Conservation (phyloP, 2,329 filamentous ascomycete genomes). For the Aspergillus nomiae region DNA sequence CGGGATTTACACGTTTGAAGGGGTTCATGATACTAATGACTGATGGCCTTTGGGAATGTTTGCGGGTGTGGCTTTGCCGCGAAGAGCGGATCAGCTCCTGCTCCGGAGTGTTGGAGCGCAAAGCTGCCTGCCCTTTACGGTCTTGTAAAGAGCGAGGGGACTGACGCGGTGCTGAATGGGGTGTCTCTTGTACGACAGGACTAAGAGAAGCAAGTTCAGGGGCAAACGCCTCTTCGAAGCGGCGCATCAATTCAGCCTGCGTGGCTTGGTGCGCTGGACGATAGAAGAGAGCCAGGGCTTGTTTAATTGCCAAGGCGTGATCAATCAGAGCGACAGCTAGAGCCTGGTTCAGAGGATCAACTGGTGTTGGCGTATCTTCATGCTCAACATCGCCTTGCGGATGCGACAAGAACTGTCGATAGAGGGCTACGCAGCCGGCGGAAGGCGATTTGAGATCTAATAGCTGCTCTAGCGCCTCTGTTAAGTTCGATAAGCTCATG, state of each 20-base stretch:
- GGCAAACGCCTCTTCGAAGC: slow-evolving; percentile 52
- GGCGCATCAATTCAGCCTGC: slow-evolving; percentile 40
- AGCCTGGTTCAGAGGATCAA: slow-evolving; percentile 68
- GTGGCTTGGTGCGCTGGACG: slow-evolving; percentile 57
- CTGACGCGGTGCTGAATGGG: slow-evolving; percentile 47
- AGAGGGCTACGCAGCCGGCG: slow-evolving; percentile 75
- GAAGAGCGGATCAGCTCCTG: slow-evolving; percentile 37
- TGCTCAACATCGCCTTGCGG: slow-evolving; percentile 40
- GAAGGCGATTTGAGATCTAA: slow-evolving; percentile 73
- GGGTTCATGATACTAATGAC: slow-evolving; percentile 47
- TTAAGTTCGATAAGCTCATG: slow-evolving; percentile 66
- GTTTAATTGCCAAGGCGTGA: slow-evolving; percentile 83
- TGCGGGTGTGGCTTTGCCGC: slow-evolving; percentile 33
- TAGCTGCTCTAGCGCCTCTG: slow-evolving; percentile 75
- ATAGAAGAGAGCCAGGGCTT: slow-evolving; percentile 71
- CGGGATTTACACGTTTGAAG: slow-evolving; percentile 44
- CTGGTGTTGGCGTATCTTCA: slow-evolving; percentile 52
- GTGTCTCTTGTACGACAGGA: slow-evolving; percentile 41
- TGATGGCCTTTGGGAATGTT: slow-evolving; percentile 39
- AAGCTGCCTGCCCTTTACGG: slow-evolving; percentile 24
- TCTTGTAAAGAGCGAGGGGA: slow-evolving; percentile 31
- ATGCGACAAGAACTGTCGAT: slow-evolving; percentile 71
- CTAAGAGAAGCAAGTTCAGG: slow-evolving; percentile 67
- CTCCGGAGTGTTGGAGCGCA: slow-evolving; percentile 38
- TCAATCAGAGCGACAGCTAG: slow-evolving; percentile 85